Evolutionary conservation across 441 rosid genomes (phyloP).

Genomic region (Adansonia grandidieri): DNA sequence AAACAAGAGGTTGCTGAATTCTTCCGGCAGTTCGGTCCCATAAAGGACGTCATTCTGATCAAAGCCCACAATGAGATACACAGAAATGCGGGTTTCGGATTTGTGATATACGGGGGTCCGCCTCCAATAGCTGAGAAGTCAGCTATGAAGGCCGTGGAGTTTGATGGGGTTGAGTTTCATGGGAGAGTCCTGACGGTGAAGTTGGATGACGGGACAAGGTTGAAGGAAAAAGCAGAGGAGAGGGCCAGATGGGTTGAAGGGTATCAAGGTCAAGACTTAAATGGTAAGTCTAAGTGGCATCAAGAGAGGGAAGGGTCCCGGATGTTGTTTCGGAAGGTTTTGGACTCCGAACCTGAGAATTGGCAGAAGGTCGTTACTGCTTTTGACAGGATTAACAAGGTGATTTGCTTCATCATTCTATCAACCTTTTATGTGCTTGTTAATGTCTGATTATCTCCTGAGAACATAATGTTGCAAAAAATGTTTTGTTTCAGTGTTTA

Average conservation of each 20-base stretch:
- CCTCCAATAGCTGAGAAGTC: constrained; percentile 49
- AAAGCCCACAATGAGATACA: constrained; percentile 65
- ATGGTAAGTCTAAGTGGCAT: constrained; percentile 71
- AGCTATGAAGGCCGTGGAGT: constrained; percentile 82
- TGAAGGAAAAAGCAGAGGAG: constrained; percentile 62
- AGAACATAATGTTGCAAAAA: neutral
- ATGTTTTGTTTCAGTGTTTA: neutral
- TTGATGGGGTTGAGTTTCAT: constrained; percentile 89
- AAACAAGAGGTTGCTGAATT: constrained; percentile 69
- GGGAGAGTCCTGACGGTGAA: constrained; percentile 89
- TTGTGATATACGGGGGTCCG: constrained; percentile 62
- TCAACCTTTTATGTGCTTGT: neutral
- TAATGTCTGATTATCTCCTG: neutral
- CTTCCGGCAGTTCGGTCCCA: constrained; percentile 89
- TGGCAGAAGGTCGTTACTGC: constrained; percentile 93
- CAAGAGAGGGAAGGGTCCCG: constrained; percentile 76
- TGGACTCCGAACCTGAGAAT: constrained; percentile 75
- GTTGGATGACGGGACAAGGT: constrained; percentile 83
- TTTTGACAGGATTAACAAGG: constrained; percentile 86
- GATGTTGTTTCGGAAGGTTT: constrained; percentile 51
- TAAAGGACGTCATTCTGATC: constrained; percentile 66
- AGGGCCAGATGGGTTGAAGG: constrained; percentile 74
- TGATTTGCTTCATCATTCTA: constrained; percentile 24
- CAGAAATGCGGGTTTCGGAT: constrained; percentile 90
- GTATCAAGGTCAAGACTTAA: constrained; percentile 44